Evolutionary conservation across 208 protist genomes (phyloP).

Genomic region (Crithidia fasciculata): DNA sequence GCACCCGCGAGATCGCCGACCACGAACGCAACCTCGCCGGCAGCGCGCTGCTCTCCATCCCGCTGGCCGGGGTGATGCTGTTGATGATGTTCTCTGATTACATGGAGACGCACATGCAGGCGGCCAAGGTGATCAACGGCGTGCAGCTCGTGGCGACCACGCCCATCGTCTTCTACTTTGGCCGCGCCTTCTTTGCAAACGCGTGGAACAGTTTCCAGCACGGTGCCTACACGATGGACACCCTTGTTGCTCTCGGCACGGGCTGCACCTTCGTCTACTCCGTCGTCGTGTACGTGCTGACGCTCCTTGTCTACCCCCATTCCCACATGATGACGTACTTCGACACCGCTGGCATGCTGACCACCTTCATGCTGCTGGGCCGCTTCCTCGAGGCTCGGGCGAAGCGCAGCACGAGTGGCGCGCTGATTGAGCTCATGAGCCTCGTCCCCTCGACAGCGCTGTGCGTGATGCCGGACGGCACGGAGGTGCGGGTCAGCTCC

Average conservation of each 20-base stretch:
- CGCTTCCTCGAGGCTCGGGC: constrained; percentile 95
- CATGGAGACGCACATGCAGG: constrained; percentile 25
- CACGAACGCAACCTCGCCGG: constrained; percentile 48
- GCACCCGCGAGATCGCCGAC: constrained; percentile 65
- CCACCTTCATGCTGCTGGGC: constrained; percentile 96
- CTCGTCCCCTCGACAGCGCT: constrained; percentile 62
- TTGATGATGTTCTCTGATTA: constrained; percentile 57
- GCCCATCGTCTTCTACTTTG: constrained; percentile 88
- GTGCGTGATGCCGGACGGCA: constrained; percentile 32
- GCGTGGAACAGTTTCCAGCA: constrained; percentile 68
- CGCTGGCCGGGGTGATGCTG: constrained; percentile 70
- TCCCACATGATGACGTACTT: constrained; percentile 87
- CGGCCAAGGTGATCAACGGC: constrained; percentile 41
- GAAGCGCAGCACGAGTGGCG: constrained; percentile 91
- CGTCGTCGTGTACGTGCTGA: constrained; percentile 47
- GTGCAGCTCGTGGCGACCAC: constrained; percentile 72
- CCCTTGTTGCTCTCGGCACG: constrained; percentile 82
- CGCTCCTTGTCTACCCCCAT: constrained; percentile 24
- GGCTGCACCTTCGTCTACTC: constrained; percentile 83
- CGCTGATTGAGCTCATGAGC: constrained; percentile 87
- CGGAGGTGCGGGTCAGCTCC: constrained; percentile 43
- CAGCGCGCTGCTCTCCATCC: constrained; percentile 64
- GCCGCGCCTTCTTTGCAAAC: constrained; percentile 68
- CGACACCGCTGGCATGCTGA: constrained; percentile 94
- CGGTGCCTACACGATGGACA: constrained; percentile 88